Base-by-base conservation (phyloP, 1,139 yeast species). In the Candida sanyaensis region DNA sequence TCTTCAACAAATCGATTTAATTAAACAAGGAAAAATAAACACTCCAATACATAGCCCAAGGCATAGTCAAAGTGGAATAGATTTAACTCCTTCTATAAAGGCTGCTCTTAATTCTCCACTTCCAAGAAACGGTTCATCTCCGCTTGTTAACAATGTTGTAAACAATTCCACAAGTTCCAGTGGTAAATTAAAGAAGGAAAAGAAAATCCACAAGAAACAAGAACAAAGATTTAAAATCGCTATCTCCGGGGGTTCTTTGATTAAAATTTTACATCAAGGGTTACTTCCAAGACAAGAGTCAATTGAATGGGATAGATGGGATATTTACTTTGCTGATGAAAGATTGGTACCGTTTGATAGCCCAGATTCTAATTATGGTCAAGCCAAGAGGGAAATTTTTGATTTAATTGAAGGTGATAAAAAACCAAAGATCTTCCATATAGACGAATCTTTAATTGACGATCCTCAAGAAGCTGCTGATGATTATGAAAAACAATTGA, bases 391-490 rank as follows among this genome's bases (percentile, higher is more conserved):
- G 46, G 85, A 88, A 55, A 78, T 93, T 40, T 84, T 93, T 55
- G 96, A 90, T 68, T 74, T 73, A 49, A 81, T 91, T 32, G 63
- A 73, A 39, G 72, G 75, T 17, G 77, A 69, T 51, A 74, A 66
- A 59, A 68, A 69, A 46, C 98, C 98, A 11, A 80, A 81, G 40
- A 83, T 93, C 50, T 90, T 75, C 67, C 96, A 90, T 62, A 87
- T 93, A 51, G 89, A 92, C 65, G 95, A 87, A 63, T 61, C 81
- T 5, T 73, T 91, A 45, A 78, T 91, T 37, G 78, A 80, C 51
- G 96, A 91, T 63, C 92, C 97, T 3, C 96, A 88, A 63, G 97
- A 90, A 66, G 91, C 96, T 60, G 98, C 98, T 6, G 98, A 93
- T 64, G 81, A 76, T 51, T 93, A 93, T 67, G 99, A 93, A 63